Evolutionary conservation across 306 rosid genomes (phyloP).

Genomic region (Oxytropis ochrocephala): DNA sequence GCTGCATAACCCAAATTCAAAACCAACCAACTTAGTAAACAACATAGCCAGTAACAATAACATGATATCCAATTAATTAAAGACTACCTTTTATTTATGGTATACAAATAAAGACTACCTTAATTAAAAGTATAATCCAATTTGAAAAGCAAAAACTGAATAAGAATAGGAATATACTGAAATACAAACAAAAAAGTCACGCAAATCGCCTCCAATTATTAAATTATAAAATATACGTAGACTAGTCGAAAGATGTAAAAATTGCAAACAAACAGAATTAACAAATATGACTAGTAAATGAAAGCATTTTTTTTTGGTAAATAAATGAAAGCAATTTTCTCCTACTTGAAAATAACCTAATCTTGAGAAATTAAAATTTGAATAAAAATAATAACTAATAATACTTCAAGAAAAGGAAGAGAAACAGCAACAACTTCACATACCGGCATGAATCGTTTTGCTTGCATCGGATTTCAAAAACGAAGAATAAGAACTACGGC

Average conservation of each 20-base stretch:
- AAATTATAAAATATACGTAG: background rate
- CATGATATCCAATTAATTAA: background rate
- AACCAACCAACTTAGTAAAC: slow-evolving; percentile 12
- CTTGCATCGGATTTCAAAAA: slow-evolving; percentile 80
- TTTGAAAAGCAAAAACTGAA: background rate
- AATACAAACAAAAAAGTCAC: background rate
- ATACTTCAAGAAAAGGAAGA: background rate
- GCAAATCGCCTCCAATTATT: background rate
- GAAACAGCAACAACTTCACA: background rate
- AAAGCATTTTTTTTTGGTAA: background rate
- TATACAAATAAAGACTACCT: no score
- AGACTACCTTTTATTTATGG: background rate
- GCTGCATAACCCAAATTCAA: slow-evolving; percentile 39
- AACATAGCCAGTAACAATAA: background rate
- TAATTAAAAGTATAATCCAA: background rate
- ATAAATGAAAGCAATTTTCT: background rate
- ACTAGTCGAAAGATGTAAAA: background rate
- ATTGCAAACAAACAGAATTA: background rate
- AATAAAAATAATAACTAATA: background rate
- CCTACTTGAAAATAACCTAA: background rate
- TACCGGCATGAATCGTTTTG: slow-evolving; percentile 82
- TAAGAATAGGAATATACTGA: background rate
- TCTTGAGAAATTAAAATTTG: background rate
- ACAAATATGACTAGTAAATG: no score
- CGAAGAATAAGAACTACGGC: slow-evolving; percentile 43